Evolutionary conservation across 768 basidiomycete genomes (phyloP), one percentile per base, ranked within the genome.

Genomic region (Leccinum disarticulatum): DNA sequence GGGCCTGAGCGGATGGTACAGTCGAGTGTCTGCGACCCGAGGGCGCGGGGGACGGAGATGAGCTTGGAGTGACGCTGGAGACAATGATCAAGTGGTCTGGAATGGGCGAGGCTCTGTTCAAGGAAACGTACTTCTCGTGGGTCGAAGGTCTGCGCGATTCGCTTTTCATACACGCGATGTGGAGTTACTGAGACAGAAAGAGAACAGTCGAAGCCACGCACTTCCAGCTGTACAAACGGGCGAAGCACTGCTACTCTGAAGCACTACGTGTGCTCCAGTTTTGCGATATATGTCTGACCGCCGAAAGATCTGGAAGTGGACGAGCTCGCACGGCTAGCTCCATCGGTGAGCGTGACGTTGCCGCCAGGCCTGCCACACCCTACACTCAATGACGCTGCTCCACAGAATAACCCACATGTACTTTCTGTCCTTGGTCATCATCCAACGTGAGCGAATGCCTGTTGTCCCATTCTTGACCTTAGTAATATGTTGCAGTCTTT

Each of bases 141-240:
- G 85, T 92, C 11, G 85, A 91, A 68, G 87, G 91, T 91, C 60
- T 22, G 22, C 56, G 86, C 68, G 4, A 15, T 43, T 43, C 15
- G n/a, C 9, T 43, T 22, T 1, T n/a, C 13, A 36, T 17, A 3
- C 4, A 3, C 0, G 43, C 43, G 19, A 46, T 46, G 43, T 10
- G 19, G 19, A 19, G 10, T 46, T 19, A 10, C 43, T 46, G 43
- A 46, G 19, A 46, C 11, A 5, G 11, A 11, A 11, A 3, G 43
- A 5, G 3, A 19, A 35, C 54, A 62, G 92, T 92, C 41, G 88
- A 94, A 73, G 85, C 91, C 13, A 85, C 83, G 1, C 78, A 86
- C 72, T 94, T 94, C 77, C 87, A 93, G 69, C 74, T 95, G 15
- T 92, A 90, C 79, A 88, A 87, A 64, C 85, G 94, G 57, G 84